A percentile compares a stretch with the other conserved stretches of the same genome.
phyloP scores from a whole-genome alignment of 1,284 basidiomycete genomes.

The Rhodotorula sp. region DNA sequence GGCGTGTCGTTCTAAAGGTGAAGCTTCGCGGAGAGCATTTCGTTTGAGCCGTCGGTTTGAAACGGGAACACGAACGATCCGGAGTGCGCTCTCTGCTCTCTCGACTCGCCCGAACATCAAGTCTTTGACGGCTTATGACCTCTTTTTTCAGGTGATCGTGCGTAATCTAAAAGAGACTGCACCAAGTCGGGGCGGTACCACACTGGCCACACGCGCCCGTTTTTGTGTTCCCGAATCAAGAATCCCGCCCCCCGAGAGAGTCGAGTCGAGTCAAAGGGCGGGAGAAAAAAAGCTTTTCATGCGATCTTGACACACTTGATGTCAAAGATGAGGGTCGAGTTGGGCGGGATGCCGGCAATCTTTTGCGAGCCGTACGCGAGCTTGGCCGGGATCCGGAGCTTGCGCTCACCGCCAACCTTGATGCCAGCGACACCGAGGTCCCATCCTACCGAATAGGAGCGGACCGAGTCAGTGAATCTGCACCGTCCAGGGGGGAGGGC shows the following conservation, averaged over 20 bases:
- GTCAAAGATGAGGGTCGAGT: slow-evolving; percentile 57
- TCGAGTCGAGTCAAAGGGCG: too few relatives aligned
- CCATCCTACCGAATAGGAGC: slow-evolving; percentile 13
- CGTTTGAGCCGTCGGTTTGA: too few relatives aligned
- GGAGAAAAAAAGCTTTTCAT: not conserved
- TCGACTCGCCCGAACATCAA: too few relatives aligned
- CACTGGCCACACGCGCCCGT: not conserved
- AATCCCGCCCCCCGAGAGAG: too few relatives aligned
- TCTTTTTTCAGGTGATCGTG: too few relatives aligned
- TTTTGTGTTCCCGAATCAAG: not conserved
- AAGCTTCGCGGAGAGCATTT: not conserved
- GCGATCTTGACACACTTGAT: slow-evolving; percentile 54
- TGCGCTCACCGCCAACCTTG: slow-evolving; percentile 85
- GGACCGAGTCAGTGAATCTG: too few relatives aligned
- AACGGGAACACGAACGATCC: too few relatives aligned
- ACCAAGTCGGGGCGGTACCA: not conserved
- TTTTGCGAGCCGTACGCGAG: slow-evolving; percentile 57
- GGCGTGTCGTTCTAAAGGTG: not conserved
- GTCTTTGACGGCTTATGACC: too few relatives aligned
- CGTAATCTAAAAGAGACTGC: too few relatives aligned
- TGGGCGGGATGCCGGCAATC: slow-evolving; percentile 53
- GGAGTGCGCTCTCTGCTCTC: too few relatives aligned
- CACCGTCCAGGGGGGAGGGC: not conserved
- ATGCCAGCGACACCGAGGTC: slow-evolving; percentile 75
- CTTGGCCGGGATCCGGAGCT: slow-evolving; percentile 66